Evolutionary conservation across 345 rosid species (phyloP), one percentile per base, ranked within the genome.

Genomic region (Theobroma cacao): DNA sequence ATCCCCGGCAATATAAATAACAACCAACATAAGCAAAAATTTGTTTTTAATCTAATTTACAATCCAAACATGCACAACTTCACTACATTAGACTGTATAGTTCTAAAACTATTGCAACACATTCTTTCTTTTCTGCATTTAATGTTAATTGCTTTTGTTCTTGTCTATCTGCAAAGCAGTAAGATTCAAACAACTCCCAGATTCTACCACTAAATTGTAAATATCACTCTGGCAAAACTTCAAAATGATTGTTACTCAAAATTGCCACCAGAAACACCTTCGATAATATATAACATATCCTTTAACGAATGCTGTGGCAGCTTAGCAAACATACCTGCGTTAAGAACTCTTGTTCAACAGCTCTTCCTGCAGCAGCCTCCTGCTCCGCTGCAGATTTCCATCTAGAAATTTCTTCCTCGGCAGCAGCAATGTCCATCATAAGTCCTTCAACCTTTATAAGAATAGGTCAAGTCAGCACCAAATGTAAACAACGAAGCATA

Each of bases 341-440:
- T 12, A 86, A 75, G 80, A 88, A 88, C 66, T 94, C 97, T 80
- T 89, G 95, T 82, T 96, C 99, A 80, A 96, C 90, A 75, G 94
- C 97, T 89, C 91, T 85, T 60, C 98, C 99, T 14, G 98, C 99
- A 81, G 94, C 98, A 80, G 99, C 98, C 84, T 94, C 99, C 76
- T 97, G 91, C 88, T 94, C 99, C 60, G 98, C 99, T 79, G 99
- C 99, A 53, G 88, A 89, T 92, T 94, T 97, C 99, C 99, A 97
- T 87, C 99, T 90, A 28, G 88, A 75, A 80, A 97, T 97, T 89
- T 97, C 99, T 91, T 94, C 99, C 85, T 94, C 99, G 75, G 99
- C 94, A 72, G 96, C 96, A 84, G 97, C 90, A 80, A 97, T 91
- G 82, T 97, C 98, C 78, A 89, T 85, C 98, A 97, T 94, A 73